Evolutionary conservation across 164 flowering plant genomes (phyloP).

Genomic region (Liriodendron chinense): DNA sequence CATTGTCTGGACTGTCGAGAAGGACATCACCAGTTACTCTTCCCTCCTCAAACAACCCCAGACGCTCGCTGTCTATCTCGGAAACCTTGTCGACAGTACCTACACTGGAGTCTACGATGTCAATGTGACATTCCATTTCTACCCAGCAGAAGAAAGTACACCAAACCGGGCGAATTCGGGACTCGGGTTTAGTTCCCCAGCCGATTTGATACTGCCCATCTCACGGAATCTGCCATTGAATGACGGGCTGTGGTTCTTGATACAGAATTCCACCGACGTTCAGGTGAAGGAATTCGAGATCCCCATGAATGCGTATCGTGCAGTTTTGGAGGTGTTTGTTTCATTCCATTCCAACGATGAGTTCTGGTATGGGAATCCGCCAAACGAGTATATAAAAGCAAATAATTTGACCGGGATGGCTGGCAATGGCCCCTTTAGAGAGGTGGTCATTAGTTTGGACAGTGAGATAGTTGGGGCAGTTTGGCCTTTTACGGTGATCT

Average conservation of each 20-base stretch:
- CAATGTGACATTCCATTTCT: constrained; percentile 53
- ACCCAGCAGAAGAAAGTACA: constrained; percentile 36
- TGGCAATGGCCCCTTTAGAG: constrained; percentile 85
- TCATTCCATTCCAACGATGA: constrained; percentile 86
- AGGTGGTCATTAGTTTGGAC: constrained; percentile 72
- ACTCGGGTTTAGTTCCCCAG: constrained; percentile 25
- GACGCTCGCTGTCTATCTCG: constrained; percentile 66
- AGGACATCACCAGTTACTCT: constrained; percentile 77
- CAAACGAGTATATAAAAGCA: constrained; percentile 61
- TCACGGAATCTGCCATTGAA: constrained; percentile 65
- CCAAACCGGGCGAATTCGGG: constrained; percentile 11
- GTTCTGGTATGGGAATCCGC: constrained; percentile 72
- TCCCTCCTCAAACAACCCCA: constrained; percentile 56
- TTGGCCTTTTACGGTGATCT: constrained; percentile 90
- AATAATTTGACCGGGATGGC: constrained; percentile 49
- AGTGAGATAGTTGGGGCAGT: constrained; percentile 61
- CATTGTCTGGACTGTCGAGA: constrained; percentile 74
- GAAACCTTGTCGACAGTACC: constrained; percentile 50
- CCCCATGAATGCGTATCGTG: constrained; percentile 67
- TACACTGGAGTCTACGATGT: constrained; percentile 88
- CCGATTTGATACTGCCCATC: constrained; percentile 81
- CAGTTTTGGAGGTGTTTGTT: constrained; percentile 86
- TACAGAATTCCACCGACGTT: constrained; percentile 47
- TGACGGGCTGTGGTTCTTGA: constrained; percentile 82
- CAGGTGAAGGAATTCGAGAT: constrained; percentile 45